Evolutionary conservation across 1,139 yeast genomes (phyloP).

Genomic region (Meyerozyma guilliermondii): DNA sequence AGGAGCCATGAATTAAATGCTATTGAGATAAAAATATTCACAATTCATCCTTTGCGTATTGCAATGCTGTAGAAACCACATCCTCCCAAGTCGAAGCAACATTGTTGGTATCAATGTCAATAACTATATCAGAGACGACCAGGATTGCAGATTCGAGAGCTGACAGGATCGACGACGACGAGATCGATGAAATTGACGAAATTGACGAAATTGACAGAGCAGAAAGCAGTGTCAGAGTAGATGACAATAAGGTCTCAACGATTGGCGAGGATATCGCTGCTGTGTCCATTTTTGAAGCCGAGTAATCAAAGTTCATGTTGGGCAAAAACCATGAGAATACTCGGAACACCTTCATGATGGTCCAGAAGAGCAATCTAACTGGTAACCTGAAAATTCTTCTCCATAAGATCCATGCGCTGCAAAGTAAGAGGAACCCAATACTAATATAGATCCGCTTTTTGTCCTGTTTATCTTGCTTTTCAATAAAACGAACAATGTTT

Average conservation of each 20-base stretch:
- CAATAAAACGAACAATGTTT: slow-evolving; percentile 56
- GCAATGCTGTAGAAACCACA: neutral
- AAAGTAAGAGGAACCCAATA: slow-evolving; percentile 50
- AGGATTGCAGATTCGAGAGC: neutral
- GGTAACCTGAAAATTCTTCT: slow-evolving; percentile 58
- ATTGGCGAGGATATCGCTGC: neutral
- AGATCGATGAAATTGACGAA: neutral
- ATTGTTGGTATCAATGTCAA: neutral
- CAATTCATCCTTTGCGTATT: neutral
- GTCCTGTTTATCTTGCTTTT: slow-evolving; percentile 63
- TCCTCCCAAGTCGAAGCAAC: neutral
- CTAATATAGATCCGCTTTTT: slow-evolving; percentile 55
- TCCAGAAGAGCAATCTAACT: slow-evolving; percentile 53
- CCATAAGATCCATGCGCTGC: slow-evolving; percentile 63
- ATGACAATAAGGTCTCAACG: neutral
- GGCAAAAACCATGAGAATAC: slow-evolving; percentile 22
- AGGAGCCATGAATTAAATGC: slow-evolving; percentile 11
- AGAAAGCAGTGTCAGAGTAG: neutral
- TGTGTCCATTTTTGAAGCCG: neutral
- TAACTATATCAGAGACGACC: neutral
- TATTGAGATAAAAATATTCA: neutral
- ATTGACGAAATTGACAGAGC: neutral
- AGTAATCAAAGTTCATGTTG: neutral
- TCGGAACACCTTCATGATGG: slow-evolving; percentile 43
- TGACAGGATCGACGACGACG: neutral